Percentiles rank a stretch among this genome's conserved stretches.
phyloP scores from a whole-genome alignment of 176 grass and related monocot genomes.

The Phoenix dactylifera region DNA sequence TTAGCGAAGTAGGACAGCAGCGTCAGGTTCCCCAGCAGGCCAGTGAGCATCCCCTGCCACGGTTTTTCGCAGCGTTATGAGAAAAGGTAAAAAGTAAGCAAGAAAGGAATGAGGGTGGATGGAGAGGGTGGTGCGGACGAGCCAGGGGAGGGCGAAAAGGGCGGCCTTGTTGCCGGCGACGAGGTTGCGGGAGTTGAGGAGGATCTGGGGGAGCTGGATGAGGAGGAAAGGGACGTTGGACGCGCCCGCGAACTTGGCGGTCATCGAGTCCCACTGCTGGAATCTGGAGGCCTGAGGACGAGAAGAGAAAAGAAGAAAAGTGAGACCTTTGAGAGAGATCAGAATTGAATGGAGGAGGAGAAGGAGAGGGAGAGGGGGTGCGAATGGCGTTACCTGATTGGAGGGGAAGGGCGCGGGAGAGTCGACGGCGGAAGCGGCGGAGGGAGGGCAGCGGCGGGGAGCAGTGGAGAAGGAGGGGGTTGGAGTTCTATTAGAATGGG shows the following conservation, averaged over 20 bases:
- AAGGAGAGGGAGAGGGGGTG: neutral
- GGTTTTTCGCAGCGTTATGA: neutral
- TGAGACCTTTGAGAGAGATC: neutral
- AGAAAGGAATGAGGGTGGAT: no score
- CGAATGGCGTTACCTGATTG: neutral
- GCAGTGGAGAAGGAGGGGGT: slow-evolving; percentile 21
- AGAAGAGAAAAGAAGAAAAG: neutral
- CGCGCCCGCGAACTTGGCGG: slow-evolving; percentile 59
- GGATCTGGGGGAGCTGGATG: slow-evolving; percentile 91
- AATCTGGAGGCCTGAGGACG: slow-evolving; percentile 31
- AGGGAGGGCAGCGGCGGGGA: slow-evolving; percentile 11
- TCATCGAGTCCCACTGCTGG: slow-evolving; percentile 75
- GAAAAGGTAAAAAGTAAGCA: no score
- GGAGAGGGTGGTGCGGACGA: slow-evolving; percentile 23
- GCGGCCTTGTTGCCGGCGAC: slow-evolving; percentile 76
- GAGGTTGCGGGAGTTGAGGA: slow-evolving; percentile 93
- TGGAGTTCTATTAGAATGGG: neutral
- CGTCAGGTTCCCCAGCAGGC: slow-evolving; percentile 82
- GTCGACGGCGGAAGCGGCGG: slow-evolving; percentile 15
- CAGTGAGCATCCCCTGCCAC: slow-evolving; percentile 89
- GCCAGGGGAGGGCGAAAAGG: slow-evolving; percentile 87
- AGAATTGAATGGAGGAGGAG: neutral
- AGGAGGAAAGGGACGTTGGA: slow-evolving; percentile 94
- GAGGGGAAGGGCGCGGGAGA: slow-evolving; percentile 1
- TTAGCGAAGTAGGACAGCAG: slow-evolving; percentile 90